These are phyloP conservation scores for Xylaria sp. DNA, from an alignment of 2,329 filamentous ascomycete species.

Conservation along the genomic window DNA sequence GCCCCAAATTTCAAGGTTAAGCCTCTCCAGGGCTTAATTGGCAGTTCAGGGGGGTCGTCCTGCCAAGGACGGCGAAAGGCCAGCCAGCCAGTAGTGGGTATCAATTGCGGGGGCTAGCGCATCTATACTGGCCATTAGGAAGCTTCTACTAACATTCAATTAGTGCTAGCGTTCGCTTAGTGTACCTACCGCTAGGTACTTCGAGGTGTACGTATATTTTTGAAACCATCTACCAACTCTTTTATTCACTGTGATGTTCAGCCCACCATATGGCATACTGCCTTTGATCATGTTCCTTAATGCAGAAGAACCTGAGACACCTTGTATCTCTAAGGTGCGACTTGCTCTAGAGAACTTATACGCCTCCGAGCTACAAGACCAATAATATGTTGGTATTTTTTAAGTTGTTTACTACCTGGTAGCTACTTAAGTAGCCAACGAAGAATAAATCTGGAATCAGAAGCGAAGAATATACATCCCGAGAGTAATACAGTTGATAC, in stretches of 20 bases:
- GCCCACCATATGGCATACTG: background rate
- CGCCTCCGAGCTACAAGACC: background rate
- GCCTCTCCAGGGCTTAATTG: conserved; percentile 33
- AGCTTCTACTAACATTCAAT: background rate
- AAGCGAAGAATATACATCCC: conserved; percentile 15
- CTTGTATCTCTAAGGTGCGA: background rate
- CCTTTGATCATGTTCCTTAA: background rate
- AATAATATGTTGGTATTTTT: background rate
- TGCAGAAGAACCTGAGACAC: background rate
- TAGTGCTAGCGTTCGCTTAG: background rate
- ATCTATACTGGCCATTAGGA: background rate
- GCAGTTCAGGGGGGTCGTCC: conserved; percentile 25
- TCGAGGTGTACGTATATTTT: no score
- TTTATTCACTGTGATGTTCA: no score
- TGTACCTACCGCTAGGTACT: background rate
- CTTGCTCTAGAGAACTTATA: background rate
- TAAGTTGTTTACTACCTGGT: background rate
- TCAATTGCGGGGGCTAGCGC: conserved; percentile 15
- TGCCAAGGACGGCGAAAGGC: conserved; percentile 8
- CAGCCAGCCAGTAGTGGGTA: conserved; percentile 6
- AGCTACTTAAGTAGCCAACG: no score
- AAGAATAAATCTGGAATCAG: background rate
- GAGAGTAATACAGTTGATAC: background rate
- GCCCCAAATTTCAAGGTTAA: conserved; percentile 30
- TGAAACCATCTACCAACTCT: no score